These are phyloP conservation scores for Cymodocea nodosa DNA, from an alignment of 116 monocot genomes.

Conservation along the genomic window DNA sequence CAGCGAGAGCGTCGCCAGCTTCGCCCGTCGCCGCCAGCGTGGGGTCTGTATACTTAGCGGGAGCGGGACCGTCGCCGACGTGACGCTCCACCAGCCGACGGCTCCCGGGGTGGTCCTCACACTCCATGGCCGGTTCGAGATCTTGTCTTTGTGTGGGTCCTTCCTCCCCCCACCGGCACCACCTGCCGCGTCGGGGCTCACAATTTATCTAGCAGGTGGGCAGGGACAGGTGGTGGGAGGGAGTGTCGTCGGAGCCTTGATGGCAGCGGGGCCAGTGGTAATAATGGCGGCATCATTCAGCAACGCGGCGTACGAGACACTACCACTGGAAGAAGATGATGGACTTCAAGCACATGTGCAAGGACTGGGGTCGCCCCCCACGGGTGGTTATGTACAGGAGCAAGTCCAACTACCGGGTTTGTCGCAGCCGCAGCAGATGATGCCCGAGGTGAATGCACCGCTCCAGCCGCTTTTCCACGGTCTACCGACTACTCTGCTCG, in stretches of 20 bases:
- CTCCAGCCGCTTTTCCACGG: constrained; percentile 16
- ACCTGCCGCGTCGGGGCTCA: constrained; percentile 35
- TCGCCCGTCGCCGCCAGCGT: constrained; percentile 49
- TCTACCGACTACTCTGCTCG: constrained; percentile 39
- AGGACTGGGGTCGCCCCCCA: constrained; percentile 13
- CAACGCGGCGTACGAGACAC: constrained; percentile 45
- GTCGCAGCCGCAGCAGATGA: constrained; percentile 22
- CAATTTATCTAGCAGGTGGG: constrained; percentile 46
- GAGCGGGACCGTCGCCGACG: constrained; percentile 42
- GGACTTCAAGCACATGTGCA: background rate
- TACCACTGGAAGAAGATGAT: constrained; percentile 49
- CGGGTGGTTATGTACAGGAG: background rate
- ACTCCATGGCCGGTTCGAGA: constrained; percentile 56
- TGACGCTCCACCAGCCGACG: constrained; percentile 43
- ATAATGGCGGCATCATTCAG: constrained; percentile 58
- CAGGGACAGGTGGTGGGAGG: constrained; percentile 60
- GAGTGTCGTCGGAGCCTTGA: constrained; percentile 43
- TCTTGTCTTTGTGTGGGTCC: constrained; percentile 46
- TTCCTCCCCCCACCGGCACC: constrained; percentile 65
- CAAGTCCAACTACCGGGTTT: constrained; percentile 6
- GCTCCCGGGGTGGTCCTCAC: constrained; percentile 29
- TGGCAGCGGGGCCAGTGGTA: constrained; percentile 44
- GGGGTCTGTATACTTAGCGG: constrained; percentile 53
- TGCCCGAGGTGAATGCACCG: constrained; percentile 7
- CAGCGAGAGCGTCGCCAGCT: constrained; percentile 38